These are phyloP conservation scores for Ceratocystis cacaofunesta DNA, from an alignment of 2,329 filamentous ascomycete species.

Conservation along the genomic window DNA sequence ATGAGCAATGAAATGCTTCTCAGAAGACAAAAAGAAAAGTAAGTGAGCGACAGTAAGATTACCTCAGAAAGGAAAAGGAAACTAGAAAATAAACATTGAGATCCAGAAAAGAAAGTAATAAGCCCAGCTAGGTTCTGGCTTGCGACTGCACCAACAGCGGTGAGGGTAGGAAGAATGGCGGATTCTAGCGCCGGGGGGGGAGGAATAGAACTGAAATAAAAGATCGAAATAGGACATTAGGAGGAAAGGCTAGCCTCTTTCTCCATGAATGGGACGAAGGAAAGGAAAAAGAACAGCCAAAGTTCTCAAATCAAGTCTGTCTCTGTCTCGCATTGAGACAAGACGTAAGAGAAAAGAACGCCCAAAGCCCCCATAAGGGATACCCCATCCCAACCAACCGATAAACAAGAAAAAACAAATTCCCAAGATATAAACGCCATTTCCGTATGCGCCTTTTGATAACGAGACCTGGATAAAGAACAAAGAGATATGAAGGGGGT, in stretches of 20 bases:
- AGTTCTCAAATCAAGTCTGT: background rate
- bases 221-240: background rate
- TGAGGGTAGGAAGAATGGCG: background rate
- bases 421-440: background rate
- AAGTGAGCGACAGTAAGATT: background rate
- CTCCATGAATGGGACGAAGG: background rate
- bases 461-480: background rate
- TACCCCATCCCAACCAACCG: background rate
- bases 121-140: background rate
- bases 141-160: background rate
- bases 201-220: background rate
- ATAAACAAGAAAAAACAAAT: background rate
- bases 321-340: background rate
- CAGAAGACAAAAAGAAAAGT: background rate
- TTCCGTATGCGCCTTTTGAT: background rate
- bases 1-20: background rate
- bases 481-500: slow-evolving; percentile 7
- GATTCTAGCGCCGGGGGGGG: background rate
- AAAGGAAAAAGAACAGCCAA: background rate
- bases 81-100: slow-evolving; percentile 2
- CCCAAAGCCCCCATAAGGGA: background rate
- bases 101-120: background rate
- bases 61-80: background rate
- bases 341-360: background rate
- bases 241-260: background rate